These are phyloP conservation scores for Globisporangium heterothallicum DNA, from an alignment of 352 stramenopile genomes.

Conservation along the genomic window DNA sequence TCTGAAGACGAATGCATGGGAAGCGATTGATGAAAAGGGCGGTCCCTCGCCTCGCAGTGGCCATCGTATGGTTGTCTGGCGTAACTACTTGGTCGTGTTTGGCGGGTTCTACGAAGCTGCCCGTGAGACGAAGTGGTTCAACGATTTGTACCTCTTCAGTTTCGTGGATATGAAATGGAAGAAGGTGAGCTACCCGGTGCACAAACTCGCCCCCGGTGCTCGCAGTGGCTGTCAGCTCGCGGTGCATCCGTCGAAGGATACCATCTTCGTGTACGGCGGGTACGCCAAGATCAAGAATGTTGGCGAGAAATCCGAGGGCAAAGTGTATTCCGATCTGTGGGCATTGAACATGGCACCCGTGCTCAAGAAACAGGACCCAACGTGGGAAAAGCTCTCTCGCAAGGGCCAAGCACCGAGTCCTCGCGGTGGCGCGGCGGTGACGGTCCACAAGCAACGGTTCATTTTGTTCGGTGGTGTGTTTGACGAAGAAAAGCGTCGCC, in stretches of 20 bases:
- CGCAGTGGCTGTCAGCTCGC: conserved; percentile 83
- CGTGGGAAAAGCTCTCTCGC: conserved; percentile 92
- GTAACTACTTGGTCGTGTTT: conserved; percentile 96
- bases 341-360: conserved; percentile 89
- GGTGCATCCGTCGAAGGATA: conserved; percentile 83
- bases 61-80: conserved; percentile 93
- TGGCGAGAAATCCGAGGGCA: conserved; percentile 89
- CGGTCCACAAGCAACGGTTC: conserved; percentile 93
- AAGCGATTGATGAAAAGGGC: conserved; percentile 86
- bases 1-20: conserved; percentile 93
- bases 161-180: conserved; percentile 88
- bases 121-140: conserved; percentile 92
- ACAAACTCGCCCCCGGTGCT: conserved; percentile 53
- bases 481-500: conserved; percentile 86
- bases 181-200: conserved; percentile 65
- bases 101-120: conserved; percentile 96
- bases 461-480: conserved; percentile 96
- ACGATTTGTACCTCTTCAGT: conserved; percentile 92
- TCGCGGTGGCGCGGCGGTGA: conserved; percentile 75
- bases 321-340: conserved; percentile 95
- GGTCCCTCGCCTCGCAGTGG: conserved; percentile 77
- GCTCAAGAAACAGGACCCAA: conserved; percentile 86
- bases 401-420: conserved; percentile 83
- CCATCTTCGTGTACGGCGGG: conserved; percentile 93
- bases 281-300: conserved; percentile 94